Evolutionary conservation across 2,329 filamentous ascomycete genomes (phyloP), one percentile per base, ranked within the genome.

Genomic region (Colletotrichum lini): DNA sequence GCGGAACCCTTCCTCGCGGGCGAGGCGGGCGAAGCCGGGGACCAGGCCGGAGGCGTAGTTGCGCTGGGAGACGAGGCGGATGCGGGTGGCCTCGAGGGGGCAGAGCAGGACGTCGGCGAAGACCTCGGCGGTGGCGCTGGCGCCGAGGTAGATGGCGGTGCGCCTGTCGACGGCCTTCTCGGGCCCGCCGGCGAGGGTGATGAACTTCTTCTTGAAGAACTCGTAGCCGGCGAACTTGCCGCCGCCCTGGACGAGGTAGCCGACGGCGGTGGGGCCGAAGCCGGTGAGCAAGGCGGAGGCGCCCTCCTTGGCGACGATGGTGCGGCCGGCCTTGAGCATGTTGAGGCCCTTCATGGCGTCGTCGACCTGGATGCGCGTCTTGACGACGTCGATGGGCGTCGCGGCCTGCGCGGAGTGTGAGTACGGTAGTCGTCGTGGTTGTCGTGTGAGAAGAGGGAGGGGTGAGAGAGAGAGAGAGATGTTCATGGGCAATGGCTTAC

Each of bases 191-290:
- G 93, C 84, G 70, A 89, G 77, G 82, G 92, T 89, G 83, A 97
- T 95, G 81, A 89, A 92, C 82, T 93, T 90, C 85, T 96, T 93
- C 89, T 97, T 97, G 92, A 97, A 97, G 88, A 94, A 94, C 85
- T 97, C 94, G 85, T 97, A 97, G 78, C 94, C 94, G 78, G 93
- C 93, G 84, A 97, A 97, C 86, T 97, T 97, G 88, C 93, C 92
- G 76, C 94, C 94, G 80, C 94, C 94, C 84, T 97, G 94, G 70
- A 96, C 91, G 84, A 96, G 93, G 85, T 97, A 97, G 80, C 94
- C 94, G 66, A 94, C 93, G 72, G 92, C 92, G 72, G 94, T 97
- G 73, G 94, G 94, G 73, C 94, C 94, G 82, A 94, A 92, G 79
- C 94, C 94, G 21, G 94, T 96, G 79, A 94, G 87, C 76, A 97